Conservation (phyloP, 495 filamentous ascomycete genomes). For the Terfezia boudieri region DNA sequence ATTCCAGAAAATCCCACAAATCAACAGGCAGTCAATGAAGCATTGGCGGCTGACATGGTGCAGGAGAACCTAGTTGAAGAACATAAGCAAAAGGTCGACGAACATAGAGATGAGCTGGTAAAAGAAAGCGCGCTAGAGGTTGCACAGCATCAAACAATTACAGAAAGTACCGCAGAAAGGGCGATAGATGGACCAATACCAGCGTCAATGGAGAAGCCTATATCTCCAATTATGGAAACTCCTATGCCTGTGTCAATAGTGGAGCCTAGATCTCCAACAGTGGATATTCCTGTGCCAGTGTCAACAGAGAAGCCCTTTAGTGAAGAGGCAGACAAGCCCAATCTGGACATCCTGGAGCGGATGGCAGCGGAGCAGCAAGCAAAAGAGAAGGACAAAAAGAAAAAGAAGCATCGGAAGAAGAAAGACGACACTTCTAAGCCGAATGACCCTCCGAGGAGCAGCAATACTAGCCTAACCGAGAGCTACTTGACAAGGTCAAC, state of each 20-base stretch:
- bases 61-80: background rate
- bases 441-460: background rate
- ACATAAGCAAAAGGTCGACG: background rate
- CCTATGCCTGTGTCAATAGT: background rate
- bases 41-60: background rate
- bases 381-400: background rate
- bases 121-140: background rate
- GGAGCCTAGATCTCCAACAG: background rate
- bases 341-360: background rate
- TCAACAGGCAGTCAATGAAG: background rate
- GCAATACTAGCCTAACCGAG: background rate
- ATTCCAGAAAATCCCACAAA: background rate
- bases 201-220: background rate
- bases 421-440: background rate
- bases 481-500: background rate
- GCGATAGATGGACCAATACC: background rate
- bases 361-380: background rate
- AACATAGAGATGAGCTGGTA: background rate
- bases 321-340: background rate
- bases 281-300: background rate
- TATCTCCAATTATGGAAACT: background rate
- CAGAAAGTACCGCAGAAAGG: background rate
- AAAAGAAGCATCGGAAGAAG: background rate
- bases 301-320: too few relatives aligned
- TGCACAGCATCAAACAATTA: background rate